Evolutionary conservation across 108 stramenopile species (phyloP).

Genomic region (Nitzschia sp.): DNA sequence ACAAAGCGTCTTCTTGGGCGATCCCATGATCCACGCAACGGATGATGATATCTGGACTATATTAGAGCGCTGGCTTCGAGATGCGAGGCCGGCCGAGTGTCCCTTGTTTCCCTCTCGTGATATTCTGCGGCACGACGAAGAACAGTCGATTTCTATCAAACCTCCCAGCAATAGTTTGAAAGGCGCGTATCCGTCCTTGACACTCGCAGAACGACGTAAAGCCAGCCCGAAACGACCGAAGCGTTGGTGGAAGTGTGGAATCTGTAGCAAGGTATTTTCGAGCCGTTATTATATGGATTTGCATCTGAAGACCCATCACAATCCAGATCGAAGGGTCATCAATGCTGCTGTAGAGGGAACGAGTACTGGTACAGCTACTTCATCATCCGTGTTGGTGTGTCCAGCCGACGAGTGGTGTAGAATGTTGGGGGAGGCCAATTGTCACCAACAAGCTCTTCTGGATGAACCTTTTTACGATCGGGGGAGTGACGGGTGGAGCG

Average conservation of each 20-base stretch:
- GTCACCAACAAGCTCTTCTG: conserved; percentile 20
- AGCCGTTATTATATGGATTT: conserved; percentile 33
- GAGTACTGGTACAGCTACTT: background rate
- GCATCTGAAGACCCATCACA: conserved; percentile 16
- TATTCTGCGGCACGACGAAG: conserved; percentile 13
- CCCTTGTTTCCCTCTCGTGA: conserved; percentile 16
- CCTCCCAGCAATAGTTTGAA: background rate
- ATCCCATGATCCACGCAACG: background rate
- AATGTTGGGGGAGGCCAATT: conserved; percentile 16
- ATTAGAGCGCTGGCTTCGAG: conserved; percentile 19
- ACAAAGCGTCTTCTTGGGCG: background rate
- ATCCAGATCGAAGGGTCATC: background rate
- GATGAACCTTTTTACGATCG: conserved; percentile 33
- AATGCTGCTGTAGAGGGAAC: background rate
- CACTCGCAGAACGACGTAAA: background rate
- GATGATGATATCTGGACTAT: conserved; percentile 13
- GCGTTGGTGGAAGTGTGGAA: conserved; percentile 36
- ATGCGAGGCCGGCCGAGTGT: conserved; percentile 7
- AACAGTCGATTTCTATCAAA: background rate
- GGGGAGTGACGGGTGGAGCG: conserved; percentile 10
- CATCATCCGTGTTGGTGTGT: background rate
- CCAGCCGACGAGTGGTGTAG: conserved; percentile 19
- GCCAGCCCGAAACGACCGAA: background rate
- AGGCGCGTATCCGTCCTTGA: background rate
- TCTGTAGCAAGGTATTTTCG: conserved; percentile 24